phyloP scores from a whole-genome alignment of 805 yeast genomes.

The Kodamaea sagamina region DNA sequence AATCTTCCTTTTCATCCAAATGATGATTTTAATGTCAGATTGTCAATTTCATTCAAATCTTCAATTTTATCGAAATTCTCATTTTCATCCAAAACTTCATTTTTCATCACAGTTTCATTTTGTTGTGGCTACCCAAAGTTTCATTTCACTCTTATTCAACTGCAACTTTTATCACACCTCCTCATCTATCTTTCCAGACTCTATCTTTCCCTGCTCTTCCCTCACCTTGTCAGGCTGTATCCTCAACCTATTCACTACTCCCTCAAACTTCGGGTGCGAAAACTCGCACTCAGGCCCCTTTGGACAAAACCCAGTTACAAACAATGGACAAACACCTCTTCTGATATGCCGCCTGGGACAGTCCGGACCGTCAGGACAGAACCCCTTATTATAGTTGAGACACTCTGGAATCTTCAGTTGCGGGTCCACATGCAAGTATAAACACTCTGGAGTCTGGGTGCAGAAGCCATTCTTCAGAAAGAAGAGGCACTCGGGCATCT shows the following conservation, averaged over 20 bases:
- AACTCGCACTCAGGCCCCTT: conserved; percentile 59
- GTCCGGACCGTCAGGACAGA: conserved; percentile 87
- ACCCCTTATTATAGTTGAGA: conserved; percentile 78
- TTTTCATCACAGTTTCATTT: too few species aligned
- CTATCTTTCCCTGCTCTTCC: neutral
- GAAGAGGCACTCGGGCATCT: conserved; percentile 96
- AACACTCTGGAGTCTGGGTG: conserved; percentile 91
- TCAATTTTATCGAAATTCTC: too few species aligned
- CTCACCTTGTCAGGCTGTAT: conserved; percentile 46
- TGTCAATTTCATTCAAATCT: too few species aligned
- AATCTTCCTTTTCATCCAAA: too few species aligned
- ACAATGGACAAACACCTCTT: conserved; percentile 73
- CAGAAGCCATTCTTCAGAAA: conserved; percentile 82
- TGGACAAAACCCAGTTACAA: conserved; percentile 63
- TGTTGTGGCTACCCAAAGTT: too few species aligned
- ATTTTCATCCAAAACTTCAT: too few species aligned
- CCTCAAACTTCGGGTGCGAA: conserved; percentile 80
- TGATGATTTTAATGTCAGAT: too few species aligned
- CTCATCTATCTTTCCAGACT: too few species aligned
- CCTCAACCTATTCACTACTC: conserved; percentile 39
- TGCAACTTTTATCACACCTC: too few species aligned
- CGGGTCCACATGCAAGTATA: conserved; percentile 89
- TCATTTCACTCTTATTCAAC: too few species aligned
- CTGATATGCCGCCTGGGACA: conserved; percentile 82
- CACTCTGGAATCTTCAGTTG: conserved; percentile 87